Base-by-base conservation (phyloP, 805 yeast genomes). In the Cyberlindnera amylophila region DNA sequence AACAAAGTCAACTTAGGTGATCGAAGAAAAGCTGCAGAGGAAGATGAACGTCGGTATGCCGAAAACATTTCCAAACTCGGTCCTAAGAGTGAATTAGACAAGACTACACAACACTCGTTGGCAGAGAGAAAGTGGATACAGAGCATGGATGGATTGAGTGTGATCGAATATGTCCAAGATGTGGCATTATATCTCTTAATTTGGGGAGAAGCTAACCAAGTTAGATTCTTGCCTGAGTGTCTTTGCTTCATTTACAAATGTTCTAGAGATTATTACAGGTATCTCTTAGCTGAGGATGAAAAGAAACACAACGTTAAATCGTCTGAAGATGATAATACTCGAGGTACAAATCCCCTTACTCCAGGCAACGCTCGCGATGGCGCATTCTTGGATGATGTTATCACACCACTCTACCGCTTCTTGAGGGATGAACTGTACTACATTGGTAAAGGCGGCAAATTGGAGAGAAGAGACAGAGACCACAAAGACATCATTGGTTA, bases 131-230 rank as follows among this genome's bases (percentile, higher is more conserved):
- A 70, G 40, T 80, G 86, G 88, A 63, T 64, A 6, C 46, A 51
- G 2, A 72, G 67, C 29, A 77, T 79, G 81, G 65, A 68, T 21
- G 54, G 62, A 0, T 61, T 75, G 36, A 53, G 74, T 0, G 66
- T 81, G 2, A 62, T 64, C 13, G 82, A 81, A 39, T 70, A 77
- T 45, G 66, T 78, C 5, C 67, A 72, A 21, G 96, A 88, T 49
- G 52, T 88, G 10, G 81, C 86, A 0, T 59, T 88, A 9, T 89
- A 81, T 54, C 67, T 88, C 13, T 62, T 86, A 49, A 77, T 86
- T 50, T 88, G 96, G 96, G 95, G 96, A 0, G 96, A 88, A 60
- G 89, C 96, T 0, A 86, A 86, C 55, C 90, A 87, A 52, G 58
- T 86, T 1, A 69, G 96, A 46, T 89, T 84, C 54, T 76, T 88